Evolutionary conservation across 768 basidiomycete species (phyloP).

Genomic region (Tremella fuciformis): DNA sequence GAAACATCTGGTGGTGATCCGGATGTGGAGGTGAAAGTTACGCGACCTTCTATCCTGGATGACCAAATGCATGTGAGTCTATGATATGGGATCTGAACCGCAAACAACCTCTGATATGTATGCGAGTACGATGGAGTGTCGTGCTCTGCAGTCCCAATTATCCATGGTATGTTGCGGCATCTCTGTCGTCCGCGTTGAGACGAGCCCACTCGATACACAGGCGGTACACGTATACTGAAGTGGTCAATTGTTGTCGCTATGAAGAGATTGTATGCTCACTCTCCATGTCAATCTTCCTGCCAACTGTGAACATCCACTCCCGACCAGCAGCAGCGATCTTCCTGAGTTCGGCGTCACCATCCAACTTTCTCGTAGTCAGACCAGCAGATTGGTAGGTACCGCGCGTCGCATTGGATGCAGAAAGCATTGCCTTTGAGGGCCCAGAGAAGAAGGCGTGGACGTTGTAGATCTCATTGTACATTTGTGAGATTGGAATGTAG

Average conservation of each 20-base stretch:
- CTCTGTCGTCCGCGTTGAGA: conserved; percentile 78
- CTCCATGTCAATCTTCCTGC: conserved; percentile 86
- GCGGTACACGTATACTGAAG: conserved; percentile 17
- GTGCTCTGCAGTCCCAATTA: too few relatives aligned
- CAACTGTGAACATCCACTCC: conserved; percentile 82
- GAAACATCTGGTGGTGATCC: background rate
- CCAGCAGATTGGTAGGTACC: conserved; percentile 44
- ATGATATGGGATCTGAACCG: too few relatives aligned
- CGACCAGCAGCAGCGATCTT: conserved; percentile 89
- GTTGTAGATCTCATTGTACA: conserved; percentile 90
- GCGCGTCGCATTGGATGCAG: conserved; percentile 58
- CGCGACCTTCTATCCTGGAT: too few relatives aligned
- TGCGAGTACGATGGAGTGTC: too few relatives aligned
- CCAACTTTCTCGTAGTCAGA: conserved; percentile 51
- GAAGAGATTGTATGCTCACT: conserved; percentile 55
- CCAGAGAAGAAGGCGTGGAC: conserved; percentile 91
- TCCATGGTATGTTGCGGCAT: conserved; percentile 53
- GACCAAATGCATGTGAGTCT: too few relatives aligned
- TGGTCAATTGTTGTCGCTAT: background rate
- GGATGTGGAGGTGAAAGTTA: too few relatives aligned
- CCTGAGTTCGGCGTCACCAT: conserved; percentile 70
- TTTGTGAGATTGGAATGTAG: conserved; percentile 83
- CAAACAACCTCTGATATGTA: too few relatives aligned
- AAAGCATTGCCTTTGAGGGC: conserved; percentile 62
- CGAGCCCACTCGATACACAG: conserved; percentile 85